Evolutionary conservation across 345 rosid genomes (phyloP).

Genomic region (Psidium friedrichsthalianum): DNA sequence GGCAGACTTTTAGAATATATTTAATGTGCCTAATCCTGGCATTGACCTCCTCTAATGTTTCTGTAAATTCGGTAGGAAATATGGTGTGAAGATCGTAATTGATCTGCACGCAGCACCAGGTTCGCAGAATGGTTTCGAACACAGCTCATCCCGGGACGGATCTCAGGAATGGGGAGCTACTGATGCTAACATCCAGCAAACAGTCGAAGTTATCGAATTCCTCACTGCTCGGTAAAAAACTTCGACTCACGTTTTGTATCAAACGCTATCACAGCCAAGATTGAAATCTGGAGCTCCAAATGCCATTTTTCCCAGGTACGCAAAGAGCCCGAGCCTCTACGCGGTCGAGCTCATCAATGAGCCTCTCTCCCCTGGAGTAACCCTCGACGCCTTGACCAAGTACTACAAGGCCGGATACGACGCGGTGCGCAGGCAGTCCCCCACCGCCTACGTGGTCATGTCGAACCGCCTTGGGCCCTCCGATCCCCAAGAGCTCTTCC

Average conservation of each 20-base stretch:
- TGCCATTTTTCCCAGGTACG: constrained; percentile 18
- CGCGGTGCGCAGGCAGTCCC: constrained; percentile 39
- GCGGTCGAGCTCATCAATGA: constrained; percentile 60
- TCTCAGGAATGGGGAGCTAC: constrained; percentile 54
- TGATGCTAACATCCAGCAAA: constrained; percentile 27
- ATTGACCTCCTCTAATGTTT: not conserved
- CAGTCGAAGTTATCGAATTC: constrained; percentile 42
- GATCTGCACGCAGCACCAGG: constrained; percentile 63
- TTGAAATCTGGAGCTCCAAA: not conserved
- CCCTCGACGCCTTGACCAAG: constrained; percentile 15
- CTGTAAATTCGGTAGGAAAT: constrained; percentile 18
- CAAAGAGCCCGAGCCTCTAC: constrained; percentile 30
- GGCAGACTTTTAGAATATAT: not conserved
- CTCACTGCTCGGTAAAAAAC: constrained; percentile 23
- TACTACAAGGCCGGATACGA: constrained; percentile 44
- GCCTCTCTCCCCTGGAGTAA: constrained; percentile 39
- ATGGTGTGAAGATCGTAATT: constrained; percentile 28
- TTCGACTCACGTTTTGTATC: not conserved
- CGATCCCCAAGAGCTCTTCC: constrained; percentile 37
- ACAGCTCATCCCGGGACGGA: constrained; percentile 44
- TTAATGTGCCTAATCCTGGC: not conserved
- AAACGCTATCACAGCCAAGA: not conserved
- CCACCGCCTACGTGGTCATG: constrained; percentile 41
- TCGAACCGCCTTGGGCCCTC: constrained; percentile 30
- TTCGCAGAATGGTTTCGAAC: constrained; percentile 52